Conservation (phyloP, 306 rosid species). For the Pachyrhizus erosus region DNA sequence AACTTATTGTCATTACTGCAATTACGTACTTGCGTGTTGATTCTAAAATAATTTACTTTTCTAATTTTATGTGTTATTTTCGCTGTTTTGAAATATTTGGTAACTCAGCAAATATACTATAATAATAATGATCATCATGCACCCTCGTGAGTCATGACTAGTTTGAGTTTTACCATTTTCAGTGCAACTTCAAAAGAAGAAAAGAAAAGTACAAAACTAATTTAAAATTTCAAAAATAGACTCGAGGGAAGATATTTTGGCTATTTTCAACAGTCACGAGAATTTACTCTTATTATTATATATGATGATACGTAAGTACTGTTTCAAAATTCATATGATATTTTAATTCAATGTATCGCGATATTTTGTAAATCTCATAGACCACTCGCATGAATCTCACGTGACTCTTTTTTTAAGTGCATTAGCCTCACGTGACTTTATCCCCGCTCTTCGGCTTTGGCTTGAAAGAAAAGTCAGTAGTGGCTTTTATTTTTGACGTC, state of each 20-base stretch:
- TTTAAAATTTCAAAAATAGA: background rate
- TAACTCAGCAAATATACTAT: background rate
- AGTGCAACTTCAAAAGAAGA: background rate
- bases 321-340: background rate
- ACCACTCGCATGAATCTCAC: background rate
- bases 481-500: background rate
- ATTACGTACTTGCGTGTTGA: background rate
- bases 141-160: background rate
- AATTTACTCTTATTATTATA: background rate
- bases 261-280: background rate
- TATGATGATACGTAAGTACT: background rate
- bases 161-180: background rate
- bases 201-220: background rate
- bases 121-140: background rate
- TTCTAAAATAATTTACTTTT: background rate
- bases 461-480: background rate
- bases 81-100: background rate
- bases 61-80: background rate
- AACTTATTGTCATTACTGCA: background rate
- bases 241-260: background rate
- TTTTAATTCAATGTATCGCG: background rate
- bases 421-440: constrained; percentile 1
- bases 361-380: background rate
- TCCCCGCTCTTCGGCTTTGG: background rate
- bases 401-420: background rate